These are phyloP conservation scores for Ceriops decandra DNA, from an alignment of 345 rosid genomes.

Conservation along the genomic window DNA sequence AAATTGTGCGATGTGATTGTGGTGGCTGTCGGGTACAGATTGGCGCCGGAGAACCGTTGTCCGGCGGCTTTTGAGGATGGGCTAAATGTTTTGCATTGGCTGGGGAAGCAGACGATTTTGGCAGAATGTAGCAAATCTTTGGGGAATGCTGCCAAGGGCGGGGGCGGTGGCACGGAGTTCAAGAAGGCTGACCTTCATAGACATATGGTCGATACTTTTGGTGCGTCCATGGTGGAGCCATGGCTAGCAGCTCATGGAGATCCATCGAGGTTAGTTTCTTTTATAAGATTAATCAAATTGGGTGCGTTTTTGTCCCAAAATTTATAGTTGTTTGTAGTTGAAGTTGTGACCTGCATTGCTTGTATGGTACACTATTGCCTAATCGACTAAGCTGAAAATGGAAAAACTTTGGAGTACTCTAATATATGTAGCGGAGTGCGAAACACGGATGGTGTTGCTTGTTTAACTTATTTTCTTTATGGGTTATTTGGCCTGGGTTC, in stretches of 20 bases:
- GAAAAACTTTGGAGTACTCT: not conserved
- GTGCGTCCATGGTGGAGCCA: slow-evolving; percentile 91
- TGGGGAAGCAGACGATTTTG: slow-evolving; percentile 92
- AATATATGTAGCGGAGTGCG: too few relatives aligned
- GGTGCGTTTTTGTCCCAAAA: not conserved
- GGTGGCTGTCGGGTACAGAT: slow-evolving; percentile 82
- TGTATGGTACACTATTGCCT: not conserved
- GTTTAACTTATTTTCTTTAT: not conserved
- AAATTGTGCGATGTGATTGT: slow-evolving; percentile 80
- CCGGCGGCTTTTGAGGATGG: slow-evolving; percentile 93
- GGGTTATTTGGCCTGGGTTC: not conserved
- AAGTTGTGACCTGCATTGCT: not conserved
- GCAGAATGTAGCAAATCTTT: slow-evolving; percentile 77
- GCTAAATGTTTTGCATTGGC: slow-evolving; percentile 75
- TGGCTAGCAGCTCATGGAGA: slow-evolving; percentile 94
- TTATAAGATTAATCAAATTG: not conserved
- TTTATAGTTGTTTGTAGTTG: not conserved
- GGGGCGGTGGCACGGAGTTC: slow-evolving; percentile 39
- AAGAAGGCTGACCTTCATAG: slow-evolving; percentile 58
- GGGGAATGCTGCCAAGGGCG: slow-evolving; percentile 35
- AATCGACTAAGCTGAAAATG: not conserved
- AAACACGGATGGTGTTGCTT: not conserved
- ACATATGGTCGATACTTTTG: slow-evolving; percentile 74
- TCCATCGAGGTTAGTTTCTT: slow-evolving; percentile 62
- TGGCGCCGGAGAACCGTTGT: slow-evolving; percentile 83